Evolutionary conservation across 768 basidiomycete genomes (phyloP).

Genomic region (Lactarius sanguifluus): DNA sequence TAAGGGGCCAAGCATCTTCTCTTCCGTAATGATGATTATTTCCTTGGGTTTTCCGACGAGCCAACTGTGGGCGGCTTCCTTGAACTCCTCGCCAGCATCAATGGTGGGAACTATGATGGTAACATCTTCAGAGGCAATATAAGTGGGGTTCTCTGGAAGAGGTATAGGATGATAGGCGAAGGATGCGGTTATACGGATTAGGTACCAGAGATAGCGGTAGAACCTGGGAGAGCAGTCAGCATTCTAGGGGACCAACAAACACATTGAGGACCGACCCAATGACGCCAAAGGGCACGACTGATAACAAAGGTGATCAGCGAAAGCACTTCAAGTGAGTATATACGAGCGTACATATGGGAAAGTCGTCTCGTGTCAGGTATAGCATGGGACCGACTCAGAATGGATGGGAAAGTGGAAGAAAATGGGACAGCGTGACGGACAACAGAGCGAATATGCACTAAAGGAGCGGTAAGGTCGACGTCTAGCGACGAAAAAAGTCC

Average conservation of each 20-base stretch:
- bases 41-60: constrained; percentile 89
- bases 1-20: constrained; percentile 85
- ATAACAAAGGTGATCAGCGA: constrained; percentile 15
- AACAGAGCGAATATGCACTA: constrained; percentile 26
- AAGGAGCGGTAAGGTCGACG: constrained; percentile 31
- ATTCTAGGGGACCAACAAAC: constrained; percentile 1
- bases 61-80: constrained; percentile 90
- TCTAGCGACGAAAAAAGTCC: constrained; percentile 20
- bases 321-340: constrained; percentile 1
- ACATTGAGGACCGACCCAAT: constrained; percentile 60
- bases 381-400: constrained; percentile 49
- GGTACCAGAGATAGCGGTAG: constrained; percentile 92
- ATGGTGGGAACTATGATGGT: constrained; percentile 97
- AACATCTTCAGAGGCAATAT: constrained; percentile 87
- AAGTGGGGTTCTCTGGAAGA: constrained; percentile 86
- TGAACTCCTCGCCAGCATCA: constrained; percentile 94
- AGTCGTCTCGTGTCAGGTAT: constrained; percentile 88
- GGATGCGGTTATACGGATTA: constrained; percentile 79
- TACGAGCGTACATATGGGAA: constrained; percentile 77
- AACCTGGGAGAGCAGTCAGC: constrained; percentile 49
- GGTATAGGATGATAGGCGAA: constrained; percentile 86
- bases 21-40: constrained; percentile 75
- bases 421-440: constrained; percentile 24
- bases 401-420: constrained; percentile 9
- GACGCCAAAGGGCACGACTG: constrained; percentile 88